Conservation (phyloP, 768 basidiomycete genomes). For the Suillus spraguei region DNA sequence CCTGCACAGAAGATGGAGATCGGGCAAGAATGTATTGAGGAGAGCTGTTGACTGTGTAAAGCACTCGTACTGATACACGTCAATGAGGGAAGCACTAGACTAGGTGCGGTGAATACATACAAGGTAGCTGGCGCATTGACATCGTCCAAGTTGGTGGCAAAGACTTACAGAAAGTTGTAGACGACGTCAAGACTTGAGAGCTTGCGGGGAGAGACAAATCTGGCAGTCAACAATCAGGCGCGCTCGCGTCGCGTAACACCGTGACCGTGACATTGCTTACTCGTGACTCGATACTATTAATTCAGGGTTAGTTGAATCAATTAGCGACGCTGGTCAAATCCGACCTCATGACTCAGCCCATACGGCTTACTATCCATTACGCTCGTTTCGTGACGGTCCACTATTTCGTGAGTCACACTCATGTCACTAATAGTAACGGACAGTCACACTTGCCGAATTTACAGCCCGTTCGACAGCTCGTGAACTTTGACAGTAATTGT, state of each 20-base stretch:
- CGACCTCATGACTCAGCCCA: too few species aligned
- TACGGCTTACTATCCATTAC: too few species aligned
- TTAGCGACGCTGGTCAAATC: too few species aligned
- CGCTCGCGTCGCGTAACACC: constrained; percentile 8
- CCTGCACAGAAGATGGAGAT: constrained; percentile 48
- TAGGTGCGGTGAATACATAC: not conserved
- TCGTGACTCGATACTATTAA: not conserved
- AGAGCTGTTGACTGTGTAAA: constrained; percentile 75
- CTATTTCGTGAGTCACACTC: too few species aligned
- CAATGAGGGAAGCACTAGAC: not conserved
- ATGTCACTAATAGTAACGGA: too few species aligned
- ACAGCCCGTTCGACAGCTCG: too few species aligned
- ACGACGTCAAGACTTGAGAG: not conserved
- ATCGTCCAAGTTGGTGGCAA: not conserved
- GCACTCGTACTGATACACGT: constrained; percentile 51
- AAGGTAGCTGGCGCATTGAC: not conserved
- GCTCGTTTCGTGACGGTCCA: too few species aligned
- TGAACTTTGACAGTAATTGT: too few species aligned
- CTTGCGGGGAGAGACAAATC: not conserved
- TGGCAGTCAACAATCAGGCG: not conserved
- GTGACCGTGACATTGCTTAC: not conserved
- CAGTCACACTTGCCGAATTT: too few species aligned
- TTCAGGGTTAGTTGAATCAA: too few species aligned
- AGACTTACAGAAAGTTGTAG: constrained; percentile 5
- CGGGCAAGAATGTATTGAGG: constrained; percentile 79